A percentile compares a stretch with the other conserved stretches of the same genome.
Conservation (phyloP, 2,329 filamentous ascomycete species). For the Trichocomaceae sp. region DNA sequence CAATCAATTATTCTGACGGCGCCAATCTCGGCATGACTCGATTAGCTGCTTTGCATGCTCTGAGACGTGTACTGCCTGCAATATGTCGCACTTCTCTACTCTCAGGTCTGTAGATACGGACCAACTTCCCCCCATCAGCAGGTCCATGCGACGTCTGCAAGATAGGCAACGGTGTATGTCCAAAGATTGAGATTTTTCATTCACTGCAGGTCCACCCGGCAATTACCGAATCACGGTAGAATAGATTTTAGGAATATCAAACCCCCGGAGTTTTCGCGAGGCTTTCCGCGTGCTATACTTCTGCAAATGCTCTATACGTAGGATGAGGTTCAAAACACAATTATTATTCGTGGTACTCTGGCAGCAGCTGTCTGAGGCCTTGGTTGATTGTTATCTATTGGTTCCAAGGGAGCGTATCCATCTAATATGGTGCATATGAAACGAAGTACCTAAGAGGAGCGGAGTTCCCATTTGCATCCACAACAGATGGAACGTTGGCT, state of each 20-base stretch:
- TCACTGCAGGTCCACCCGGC: too few relatives aligned
- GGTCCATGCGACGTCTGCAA: neutral
- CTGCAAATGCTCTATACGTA: neutral
- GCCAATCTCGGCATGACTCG: neutral
- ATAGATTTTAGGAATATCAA: too few relatives aligned
- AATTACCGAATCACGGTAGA: too few relatives aligned
- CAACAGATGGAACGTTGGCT: conserved; percentile 3
- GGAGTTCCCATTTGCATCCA: neutral
- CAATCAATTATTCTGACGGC: neutral
- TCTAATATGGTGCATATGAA: neutral
- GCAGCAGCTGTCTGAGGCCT: neutral
- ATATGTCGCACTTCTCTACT: neutral
- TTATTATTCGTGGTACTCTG: neutral
- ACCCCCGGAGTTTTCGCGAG: too few relatives aligned
- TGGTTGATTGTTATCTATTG: neutral
- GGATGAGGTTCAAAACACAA: too few relatives aligned
- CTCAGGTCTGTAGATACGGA: neutral
- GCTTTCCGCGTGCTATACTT: neutral
- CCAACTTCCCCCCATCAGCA: neutral
- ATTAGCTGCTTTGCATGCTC: neutral
- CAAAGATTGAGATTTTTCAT: neutral
- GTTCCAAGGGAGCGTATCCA: too few relatives aligned
- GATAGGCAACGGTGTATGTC: neutral
- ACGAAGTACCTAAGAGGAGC: neutral
- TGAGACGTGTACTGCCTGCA: neutral